These are phyloP conservation scores for Fusarium armeniacum DNA, from an alignment of 2,329 filamentous ascomycete genomes.

Conservation along the genomic window DNA sequence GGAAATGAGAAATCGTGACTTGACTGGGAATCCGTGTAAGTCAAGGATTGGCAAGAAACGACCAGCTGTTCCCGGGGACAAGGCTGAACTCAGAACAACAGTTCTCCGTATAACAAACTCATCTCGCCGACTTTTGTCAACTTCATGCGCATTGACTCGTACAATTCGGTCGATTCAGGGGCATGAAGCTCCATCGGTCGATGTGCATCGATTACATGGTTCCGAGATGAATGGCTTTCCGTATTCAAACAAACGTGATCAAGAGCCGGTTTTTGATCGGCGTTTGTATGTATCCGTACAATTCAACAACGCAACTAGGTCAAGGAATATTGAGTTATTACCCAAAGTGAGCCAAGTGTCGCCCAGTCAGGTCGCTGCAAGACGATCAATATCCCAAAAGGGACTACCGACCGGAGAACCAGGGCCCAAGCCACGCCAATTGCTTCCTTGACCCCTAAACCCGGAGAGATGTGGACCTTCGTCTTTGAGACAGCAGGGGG, in stretches of 20 bases:
- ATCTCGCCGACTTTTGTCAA: constrained; percentile 40
- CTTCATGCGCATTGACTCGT: constrained; percentile 45
- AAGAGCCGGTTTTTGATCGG: constrained; percentile 54
- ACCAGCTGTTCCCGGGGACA: constrained; percentile 15
- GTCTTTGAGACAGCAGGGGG: constrained; percentile 44
- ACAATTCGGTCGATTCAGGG: constrained; percentile 37
- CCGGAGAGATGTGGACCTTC: constrained; percentile 46
- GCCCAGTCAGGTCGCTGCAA: constrained; percentile 42
- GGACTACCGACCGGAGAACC: constrained; percentile 50
- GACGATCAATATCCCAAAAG: constrained; percentile 49
- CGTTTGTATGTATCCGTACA: constrained; percentile 42
- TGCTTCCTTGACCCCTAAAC: constrained; percentile 46
- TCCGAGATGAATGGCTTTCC: constrained; percentile 46
- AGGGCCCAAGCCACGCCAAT: constrained; percentile 42
- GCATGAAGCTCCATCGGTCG: constrained; percentile 30
- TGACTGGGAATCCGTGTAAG: background rate
- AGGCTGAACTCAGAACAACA: constrained; percentile 34
- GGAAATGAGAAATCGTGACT: constrained; percentile 17
- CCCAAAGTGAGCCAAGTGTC: constrained; percentile 47
- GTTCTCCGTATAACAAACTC: constrained; percentile 12
- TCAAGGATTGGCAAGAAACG: constrained; percentile 21
- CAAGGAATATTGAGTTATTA: constrained; percentile 38
- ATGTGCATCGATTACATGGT: constrained; percentile 44
- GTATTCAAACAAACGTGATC: constrained; percentile 42
- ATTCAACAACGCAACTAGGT: constrained; percentile 39